Evolutionary conservation across 345 rosid species (phyloP), one percentile per base, ranked within the genome.

Genomic region (Syzygium aromaticum): DNA sequence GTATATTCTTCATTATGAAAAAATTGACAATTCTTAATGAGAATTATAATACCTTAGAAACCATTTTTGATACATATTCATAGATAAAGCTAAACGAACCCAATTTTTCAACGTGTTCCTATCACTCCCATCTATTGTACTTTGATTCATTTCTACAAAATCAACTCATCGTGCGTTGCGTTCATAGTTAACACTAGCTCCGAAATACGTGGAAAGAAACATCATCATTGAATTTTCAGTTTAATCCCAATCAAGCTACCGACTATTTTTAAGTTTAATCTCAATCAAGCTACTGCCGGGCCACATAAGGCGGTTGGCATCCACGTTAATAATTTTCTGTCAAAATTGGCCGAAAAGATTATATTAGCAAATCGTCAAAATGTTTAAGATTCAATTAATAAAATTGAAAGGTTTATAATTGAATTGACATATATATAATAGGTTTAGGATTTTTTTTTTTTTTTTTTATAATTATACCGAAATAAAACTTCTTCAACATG

Each of bases 341-440:
- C 3, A 56, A 56, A 56, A 56, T 56, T 56, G 61, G 3, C 0
- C 3, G 2, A 5, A 56, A 56, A 0, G 12, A 22, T 27, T 22
- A 22, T 0, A 56, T 56, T 56, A 3, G 10, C 12, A 56, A 56
- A 56, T 22, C 2, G 5, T 56, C n/a, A 23, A 23, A 56, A 22
- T 0, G 61, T 56, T 56, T 23, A 22, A 22, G 0, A 51, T 3
- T 1, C 52, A 0, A 16, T 5, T 56, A 27, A 0, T 0, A 56
- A 22, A 8, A 56, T 56, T 22, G 8, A 0, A 9, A 54, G 27
- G 3, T 56, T 8, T 22, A 21, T 25, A 10, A 56, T 5, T 56
- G 1, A 22, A 56, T 25, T 56, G 12, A 22, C 1, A 8, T 56
- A 21, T 0, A 3, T 56, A 11, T 8, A 1, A 22, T 56, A 56